These are phyloP conservation scores for Dendrothele bispora DNA, from an alignment of 768 basidiomycete species.

Conservation along the genomic window DNA sequence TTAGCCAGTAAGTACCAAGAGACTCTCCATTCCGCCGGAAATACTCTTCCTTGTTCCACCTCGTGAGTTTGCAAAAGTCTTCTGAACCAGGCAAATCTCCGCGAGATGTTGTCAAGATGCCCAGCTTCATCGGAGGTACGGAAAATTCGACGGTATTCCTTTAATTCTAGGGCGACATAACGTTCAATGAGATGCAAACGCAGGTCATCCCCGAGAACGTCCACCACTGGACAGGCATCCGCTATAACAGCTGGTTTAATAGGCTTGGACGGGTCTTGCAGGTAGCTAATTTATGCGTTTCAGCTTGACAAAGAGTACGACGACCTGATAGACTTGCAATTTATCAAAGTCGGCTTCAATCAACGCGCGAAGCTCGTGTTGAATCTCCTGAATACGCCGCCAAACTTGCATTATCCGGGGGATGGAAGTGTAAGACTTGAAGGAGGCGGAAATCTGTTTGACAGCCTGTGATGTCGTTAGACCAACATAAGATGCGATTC, in stretches of 20 bases:
- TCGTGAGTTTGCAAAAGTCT: conserved; percentile 84
- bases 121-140: conserved; percentile 92
- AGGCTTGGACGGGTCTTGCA: conserved; percentile 72
- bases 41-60: conserved; percentile 79
- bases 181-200: conserved; percentile 81
- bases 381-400: conserved; percentile 77
- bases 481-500: not conserved
- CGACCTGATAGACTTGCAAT: conserved; percentile 60
- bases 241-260: conserved; percentile 64
- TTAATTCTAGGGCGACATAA: conserved; percentile 86
- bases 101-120: conserved; percentile 89
- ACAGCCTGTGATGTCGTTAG: conserved; percentile 58
- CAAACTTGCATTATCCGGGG: conserved; percentile 76
- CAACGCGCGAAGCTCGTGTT: conserved; percentile 76
- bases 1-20: conserved; percentile 78
- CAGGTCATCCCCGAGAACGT: conserved; percentile 85
- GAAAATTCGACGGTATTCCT: conserved; percentile 96
- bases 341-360: conserved; percentile 91
- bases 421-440: conserved; percentile 78
- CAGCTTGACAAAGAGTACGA: not conserved
- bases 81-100: conserved; percentile 95
- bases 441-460: conserved; percentile 78
- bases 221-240: conserved; percentile 87
- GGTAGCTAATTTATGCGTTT: conserved; percentile 50
- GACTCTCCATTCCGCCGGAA: conserved; percentile 86